Percentiles rank a stretch among this genome's conserved stretches.
These are phyloP conservation scores for Ceratocystis alfenasii DNA, from an alignment of 2,329 filamentous ascomycete species.

Conservation along the genomic window DNA sequence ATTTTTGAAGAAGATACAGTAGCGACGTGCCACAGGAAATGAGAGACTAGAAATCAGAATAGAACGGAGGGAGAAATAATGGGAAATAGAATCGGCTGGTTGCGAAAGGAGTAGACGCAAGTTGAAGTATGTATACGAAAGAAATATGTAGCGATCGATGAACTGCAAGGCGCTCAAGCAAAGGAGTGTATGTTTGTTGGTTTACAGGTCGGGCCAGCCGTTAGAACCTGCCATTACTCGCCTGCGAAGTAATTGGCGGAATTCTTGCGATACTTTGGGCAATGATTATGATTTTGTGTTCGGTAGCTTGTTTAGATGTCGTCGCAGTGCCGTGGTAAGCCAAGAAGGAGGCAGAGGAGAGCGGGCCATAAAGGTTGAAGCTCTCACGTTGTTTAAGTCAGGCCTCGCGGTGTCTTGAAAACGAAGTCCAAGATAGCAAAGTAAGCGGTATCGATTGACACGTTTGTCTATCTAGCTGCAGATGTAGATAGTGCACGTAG, in stretches of 20 bases:
- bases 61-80: background rate
- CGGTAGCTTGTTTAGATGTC: background rate
- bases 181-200: background rate
- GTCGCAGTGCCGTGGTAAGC: background rate
- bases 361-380: background rate
- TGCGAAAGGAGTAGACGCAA: background rate
- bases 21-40: background rate
- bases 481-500: too few relatives aligned
- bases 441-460: too few relatives aligned
- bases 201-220: slow-evolving; percentile 21
- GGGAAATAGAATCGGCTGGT: too few relatives aligned
- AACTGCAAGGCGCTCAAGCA: background rate
- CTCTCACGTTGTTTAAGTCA: too few relatives aligned
- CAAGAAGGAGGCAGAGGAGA: background rate
- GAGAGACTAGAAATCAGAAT: background rate
- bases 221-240: slow-evolving; percentile 22
- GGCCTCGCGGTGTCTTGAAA: too few relatives aligned
- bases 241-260: slow-evolving; percentile 21
- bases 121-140: background rate
- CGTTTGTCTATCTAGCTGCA: too few relatives aligned
- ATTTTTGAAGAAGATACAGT: background rate
- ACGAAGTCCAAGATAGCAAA: too few relatives aligned
- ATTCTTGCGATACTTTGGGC: background rate
- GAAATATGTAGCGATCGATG: background rate
- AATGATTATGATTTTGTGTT: background rate